phyloP scores from a whole-genome alignment of 306 rosid species.

The Medicago lupulina region DNA sequence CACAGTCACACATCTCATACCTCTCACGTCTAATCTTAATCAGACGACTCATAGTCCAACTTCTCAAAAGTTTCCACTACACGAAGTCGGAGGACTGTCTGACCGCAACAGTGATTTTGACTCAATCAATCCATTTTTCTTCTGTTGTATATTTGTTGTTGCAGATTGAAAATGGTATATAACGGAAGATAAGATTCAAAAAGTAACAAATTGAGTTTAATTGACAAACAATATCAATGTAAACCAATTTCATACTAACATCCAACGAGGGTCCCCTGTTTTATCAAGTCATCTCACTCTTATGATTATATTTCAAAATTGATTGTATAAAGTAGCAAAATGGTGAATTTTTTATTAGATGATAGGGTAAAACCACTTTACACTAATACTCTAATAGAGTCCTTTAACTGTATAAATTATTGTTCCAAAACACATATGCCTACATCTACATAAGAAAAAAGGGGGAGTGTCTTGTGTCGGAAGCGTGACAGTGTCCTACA shows the following conservation, averaged over 20 bases:
- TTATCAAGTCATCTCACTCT: background rate
- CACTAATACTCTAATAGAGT: no score
- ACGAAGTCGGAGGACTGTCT: background rate
- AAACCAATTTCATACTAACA: no score
- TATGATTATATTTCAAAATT: no score
- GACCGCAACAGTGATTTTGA: background rate
- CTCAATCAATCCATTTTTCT: background rate
- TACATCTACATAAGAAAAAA: background rate
- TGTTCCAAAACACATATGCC: background rate
- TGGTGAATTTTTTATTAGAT: background rate
- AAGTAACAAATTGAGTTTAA: background rate
- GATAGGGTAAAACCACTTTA: background rate
- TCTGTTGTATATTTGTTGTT: background rate
- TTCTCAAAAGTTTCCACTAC: background rate
- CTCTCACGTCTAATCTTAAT: background rate
- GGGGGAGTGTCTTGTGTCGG: no score
- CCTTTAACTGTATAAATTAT: no score
- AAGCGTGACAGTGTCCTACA: no score
- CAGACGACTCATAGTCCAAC: background rate
- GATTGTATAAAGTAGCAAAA: background rate
- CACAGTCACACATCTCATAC: background rate
- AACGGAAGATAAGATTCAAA: background rate
- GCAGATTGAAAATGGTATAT: background rate
- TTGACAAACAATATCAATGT: background rate
- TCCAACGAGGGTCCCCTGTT: no score